These are phyloP conservation scores for Prunus dulcis DNA, from an alignment of 306 rosid genomes.

Conservation along the genomic window DNA sequence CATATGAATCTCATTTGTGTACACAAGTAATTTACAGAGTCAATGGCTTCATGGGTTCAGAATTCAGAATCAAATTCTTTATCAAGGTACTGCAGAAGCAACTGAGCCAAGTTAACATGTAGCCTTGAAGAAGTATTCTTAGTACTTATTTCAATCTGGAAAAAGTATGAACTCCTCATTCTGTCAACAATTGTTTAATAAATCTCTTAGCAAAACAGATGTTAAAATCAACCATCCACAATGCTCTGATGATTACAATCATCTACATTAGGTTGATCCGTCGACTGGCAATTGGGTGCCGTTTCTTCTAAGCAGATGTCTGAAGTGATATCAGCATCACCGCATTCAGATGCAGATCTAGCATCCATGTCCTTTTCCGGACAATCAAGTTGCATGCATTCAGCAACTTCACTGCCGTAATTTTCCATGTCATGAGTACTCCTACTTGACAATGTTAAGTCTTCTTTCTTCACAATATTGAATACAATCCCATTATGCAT, in stretches of 20 bases:
- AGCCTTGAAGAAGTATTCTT: background rate
- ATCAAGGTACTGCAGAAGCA: background rate
- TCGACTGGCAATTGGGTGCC: constrained; percentile 3
- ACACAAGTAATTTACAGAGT: background rate
- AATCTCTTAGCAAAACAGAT: constrained; percentile 12
- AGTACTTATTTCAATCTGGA: background rate
- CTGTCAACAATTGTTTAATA: background rate
- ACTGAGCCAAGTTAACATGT: background rate
- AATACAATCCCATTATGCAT: constrained; percentile 74
- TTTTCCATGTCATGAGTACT: constrained; percentile 53
- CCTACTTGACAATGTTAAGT: constrained; percentile 48
- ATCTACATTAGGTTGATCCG: constrained; percentile 25
- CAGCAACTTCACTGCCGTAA: constrained; percentile 54
- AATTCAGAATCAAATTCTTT: background rate
- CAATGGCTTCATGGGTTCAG: background rate
- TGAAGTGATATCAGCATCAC: constrained; percentile 26
- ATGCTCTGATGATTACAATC: constrained; percentile 20
- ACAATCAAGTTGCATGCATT: constrained; percentile 64
- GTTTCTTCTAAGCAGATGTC: constrained; percentile 16
- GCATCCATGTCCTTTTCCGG: constrained; percentile 63
- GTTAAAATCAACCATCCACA: constrained; percentile 24
- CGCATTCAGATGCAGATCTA: constrained; percentile 65
- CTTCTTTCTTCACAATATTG: constrained; percentile 85
- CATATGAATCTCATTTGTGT: too few species aligned
- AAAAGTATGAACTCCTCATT: background rate